Evolutionary conservation across 768 basidiomycete species (phyloP).

Genomic region (Lentinula boryana): DNA sequence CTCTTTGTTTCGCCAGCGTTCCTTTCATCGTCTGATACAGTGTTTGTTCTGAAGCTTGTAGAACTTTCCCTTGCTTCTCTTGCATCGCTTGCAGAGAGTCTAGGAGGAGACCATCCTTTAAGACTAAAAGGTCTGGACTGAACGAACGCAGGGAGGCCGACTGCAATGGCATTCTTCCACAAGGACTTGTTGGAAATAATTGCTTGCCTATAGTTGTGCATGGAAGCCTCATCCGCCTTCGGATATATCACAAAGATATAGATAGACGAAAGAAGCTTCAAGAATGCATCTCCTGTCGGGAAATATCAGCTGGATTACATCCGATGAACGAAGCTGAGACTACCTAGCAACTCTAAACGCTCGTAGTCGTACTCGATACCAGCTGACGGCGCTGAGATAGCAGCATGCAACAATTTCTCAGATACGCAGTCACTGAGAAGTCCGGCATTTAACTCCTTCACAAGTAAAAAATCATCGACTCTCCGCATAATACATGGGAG

Average conservation of each 20-base stretch:
- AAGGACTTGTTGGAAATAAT: slow-evolving; percentile 74
- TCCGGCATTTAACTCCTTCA: slow-evolving; percentile 71
- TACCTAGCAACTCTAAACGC: slow-evolving; percentile 78
- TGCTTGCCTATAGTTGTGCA: slow-evolving; percentile 61
- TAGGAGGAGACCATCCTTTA: slow-evolving; percentile 61
- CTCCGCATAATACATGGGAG: slow-evolving; percentile 70
- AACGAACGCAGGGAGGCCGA: slow-evolving; percentile 67
- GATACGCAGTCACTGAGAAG: slow-evolving; percentile 59
- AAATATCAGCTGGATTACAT: not conserved
- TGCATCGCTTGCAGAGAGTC: slow-evolving; percentile 17
- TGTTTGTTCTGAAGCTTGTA: not conserved
- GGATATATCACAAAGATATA: slow-evolving; percentile 72
- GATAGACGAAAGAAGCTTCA: slow-evolving; percentile 73
- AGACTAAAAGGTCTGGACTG: slow-evolving; percentile 65
- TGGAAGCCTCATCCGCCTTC: slow-evolving; percentile 52
- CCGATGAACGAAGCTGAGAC: not conserved
- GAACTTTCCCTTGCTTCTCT: not conserved
- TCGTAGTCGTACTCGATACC: slow-evolving; percentile 75
- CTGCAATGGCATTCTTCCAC: slow-evolving; percentile 44
- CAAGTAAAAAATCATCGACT: slow-evolving; percentile 69
- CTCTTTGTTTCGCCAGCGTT: not conserved
- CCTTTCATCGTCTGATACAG: not conserved
- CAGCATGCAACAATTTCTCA: slow-evolving; percentile 55
- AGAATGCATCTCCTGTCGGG: slow-evolving; percentile 66
- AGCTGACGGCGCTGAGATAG: slow-evolving; percentile 67